These are phyloP conservation scores for Scutellaria baicalensis DNA, from an alignment of 257 asterid species.

Conservation along the genomic window DNA sequence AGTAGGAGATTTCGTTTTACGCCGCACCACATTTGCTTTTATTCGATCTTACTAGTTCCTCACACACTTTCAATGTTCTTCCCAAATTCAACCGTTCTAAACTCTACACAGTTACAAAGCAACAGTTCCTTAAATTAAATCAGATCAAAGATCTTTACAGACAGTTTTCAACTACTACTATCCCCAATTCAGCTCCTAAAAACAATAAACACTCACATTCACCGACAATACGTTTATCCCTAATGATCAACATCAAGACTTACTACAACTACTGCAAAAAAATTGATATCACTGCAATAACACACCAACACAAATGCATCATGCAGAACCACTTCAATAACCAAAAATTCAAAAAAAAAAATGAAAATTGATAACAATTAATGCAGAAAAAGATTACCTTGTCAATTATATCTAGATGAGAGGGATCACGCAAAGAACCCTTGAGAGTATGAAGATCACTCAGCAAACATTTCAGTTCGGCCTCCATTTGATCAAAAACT, in stretches of 20 bases:
- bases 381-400: constrained; percentile 27
- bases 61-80: not conserved
- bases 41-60: not conserved
- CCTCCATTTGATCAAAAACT: constrained; percentile 39
- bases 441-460: constrained; percentile 48
- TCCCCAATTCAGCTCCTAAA: not conserved
- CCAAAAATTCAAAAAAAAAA: not conserved
- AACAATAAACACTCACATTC: not conserved
- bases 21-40: not conserved
- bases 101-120: not conserved
- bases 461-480: constrained; percentile 49
- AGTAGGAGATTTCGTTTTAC: not conserved
- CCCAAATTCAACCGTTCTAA: not conserved
- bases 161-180: not conserved
- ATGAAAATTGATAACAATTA: not conserved
- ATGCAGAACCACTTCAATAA: not conserved
- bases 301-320: not conserved
- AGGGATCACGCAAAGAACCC: constrained; percentile 39
- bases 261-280: not conserved
- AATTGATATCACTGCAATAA: not conserved
- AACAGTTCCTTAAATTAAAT: not conserved
- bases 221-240: not conserved
- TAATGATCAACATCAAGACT: not conserved
- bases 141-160: not conserved
- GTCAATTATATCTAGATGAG: constrained; percentile 30